Evolutionary conservation across 257 asterid species (phyloP).

Genomic region (Ophiorrhiza pumila): DNA sequence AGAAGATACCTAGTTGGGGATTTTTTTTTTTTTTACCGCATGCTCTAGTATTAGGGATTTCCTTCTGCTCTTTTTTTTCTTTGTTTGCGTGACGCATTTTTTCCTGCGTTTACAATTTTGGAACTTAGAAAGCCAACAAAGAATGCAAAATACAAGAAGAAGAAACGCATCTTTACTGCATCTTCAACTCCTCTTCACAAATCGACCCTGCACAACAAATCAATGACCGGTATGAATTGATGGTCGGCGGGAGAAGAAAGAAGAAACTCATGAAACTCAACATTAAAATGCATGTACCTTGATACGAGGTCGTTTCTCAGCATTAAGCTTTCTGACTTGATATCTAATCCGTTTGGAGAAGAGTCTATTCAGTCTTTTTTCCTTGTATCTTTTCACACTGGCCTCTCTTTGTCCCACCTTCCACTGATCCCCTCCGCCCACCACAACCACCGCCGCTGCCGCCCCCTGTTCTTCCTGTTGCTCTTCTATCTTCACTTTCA

Average conservation of each 20-base stretch:
- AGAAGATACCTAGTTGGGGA: no score
- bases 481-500: slow-evolving; percentile 25
- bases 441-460: background rate
- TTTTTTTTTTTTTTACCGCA: no score
- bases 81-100: no score
- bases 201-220: slow-evolving; percentile 62
- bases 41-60: no score
- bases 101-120: no score
- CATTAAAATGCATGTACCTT: no score
- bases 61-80: no score
- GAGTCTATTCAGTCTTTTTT: slow-evolving; percentile 77
- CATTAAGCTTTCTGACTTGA: slow-evolving; percentile 81
- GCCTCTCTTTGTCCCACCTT: slow-evolving; percentile 60
- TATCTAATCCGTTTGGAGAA: slow-evolving; percentile 70
- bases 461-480: slow-evolving; percentile 2
- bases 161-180: background rate
- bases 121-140: no score
- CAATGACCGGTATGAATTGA: no score
- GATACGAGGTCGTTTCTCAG: slow-evolving; percentile 90
- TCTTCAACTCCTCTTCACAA: slow-evolving; percentile 66
- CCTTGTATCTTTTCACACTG: slow-evolving; percentile 78
- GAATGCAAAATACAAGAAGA: background rate
- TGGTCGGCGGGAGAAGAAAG: no score
- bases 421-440: slow-evolving; percentile 6
- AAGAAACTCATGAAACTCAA: no score